phyloP scores from a whole-genome alignment of 768 basidiomycete genomes.

The Tricholoma terreum region DNA sequence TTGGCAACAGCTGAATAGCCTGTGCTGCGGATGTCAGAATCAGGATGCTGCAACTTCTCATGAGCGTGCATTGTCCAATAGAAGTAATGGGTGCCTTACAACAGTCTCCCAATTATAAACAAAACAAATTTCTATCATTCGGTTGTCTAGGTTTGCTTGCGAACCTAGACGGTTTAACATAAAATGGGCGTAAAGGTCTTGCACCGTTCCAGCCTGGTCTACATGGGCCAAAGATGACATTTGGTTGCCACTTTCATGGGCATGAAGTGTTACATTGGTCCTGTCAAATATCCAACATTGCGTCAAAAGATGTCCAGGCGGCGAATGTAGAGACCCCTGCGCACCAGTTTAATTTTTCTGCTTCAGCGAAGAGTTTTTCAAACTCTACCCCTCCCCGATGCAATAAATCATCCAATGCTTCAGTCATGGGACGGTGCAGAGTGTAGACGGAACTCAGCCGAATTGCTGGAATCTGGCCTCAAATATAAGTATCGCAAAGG shows the following conservation, averaged over 20 bases:
- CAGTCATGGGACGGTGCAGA: background rate
- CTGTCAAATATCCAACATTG: background rate
- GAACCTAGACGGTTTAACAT: background rate
- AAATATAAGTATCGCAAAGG: background rate
- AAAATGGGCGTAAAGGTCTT: background rate
- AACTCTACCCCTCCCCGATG: background rate
- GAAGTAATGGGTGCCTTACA: background rate
- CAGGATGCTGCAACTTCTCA: background rate
- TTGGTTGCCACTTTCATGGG: background rate
- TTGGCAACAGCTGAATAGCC: background rate
- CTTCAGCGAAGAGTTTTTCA: background rate
- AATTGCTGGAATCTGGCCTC: background rate
- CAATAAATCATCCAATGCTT: constrained; percentile 2
- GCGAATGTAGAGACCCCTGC: background rate
- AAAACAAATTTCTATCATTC: background rate
- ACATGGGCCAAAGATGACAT: background rate
- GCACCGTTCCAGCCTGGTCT: background rate
- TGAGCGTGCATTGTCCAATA: background rate
- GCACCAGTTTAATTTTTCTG: background rate
- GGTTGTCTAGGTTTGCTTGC: background rate
- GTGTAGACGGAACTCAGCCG: background rate
- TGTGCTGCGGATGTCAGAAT: background rate
- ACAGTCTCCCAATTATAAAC: background rate
- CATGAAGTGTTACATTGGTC: background rate
- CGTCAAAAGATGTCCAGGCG: background rate